Evolutionary conservation across 805 yeast genomes (phyloP).

Genomic region (Candida ovalis): DNA sequence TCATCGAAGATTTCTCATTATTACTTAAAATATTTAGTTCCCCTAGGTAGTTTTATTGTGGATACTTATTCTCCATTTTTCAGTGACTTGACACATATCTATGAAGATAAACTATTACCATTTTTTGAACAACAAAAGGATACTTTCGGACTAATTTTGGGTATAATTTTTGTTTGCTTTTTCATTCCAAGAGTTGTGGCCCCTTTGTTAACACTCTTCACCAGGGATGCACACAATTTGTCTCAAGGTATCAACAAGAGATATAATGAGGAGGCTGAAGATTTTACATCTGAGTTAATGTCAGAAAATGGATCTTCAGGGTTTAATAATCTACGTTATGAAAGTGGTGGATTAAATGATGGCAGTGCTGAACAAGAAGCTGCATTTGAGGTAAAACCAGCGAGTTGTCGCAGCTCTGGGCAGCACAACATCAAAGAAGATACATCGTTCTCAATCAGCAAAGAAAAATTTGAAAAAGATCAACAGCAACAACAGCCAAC

Average conservation of each 20-base stretch:
- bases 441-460: constrained; percentile 18
- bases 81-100: constrained; percentile 13
- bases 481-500: not conserved
- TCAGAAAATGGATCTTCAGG: constrained; percentile 14
- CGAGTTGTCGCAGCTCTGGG: constrained; percentile 11
- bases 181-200: constrained; percentile 11
- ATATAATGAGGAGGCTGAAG: constrained; percentile 1
- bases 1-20: constrained; percentile 4
- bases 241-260: constrained; percentile 24
- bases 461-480: not conserved
- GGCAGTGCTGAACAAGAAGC: constrained; percentile 20
- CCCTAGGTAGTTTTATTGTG: constrained; percentile 9
- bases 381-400: not conserved
- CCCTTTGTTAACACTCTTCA: constrained; percentile 14
- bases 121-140: constrained; percentile 13
- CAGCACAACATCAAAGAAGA: constrained; percentile 8
- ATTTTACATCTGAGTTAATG: constrained; percentile 9
- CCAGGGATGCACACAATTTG: constrained; percentile 23
- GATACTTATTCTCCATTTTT: constrained; percentile 15
- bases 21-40: constrained; percentile 9
- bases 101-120: constrained; percentile 10
- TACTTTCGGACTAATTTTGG: constrained; percentile 11
- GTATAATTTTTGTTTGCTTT: constrained; percentile 10
- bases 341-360: constrained; percentile 24
- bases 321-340: constrained; percentile 19